Conservation (phyloP, 192 early-diverging fungal genomes). For the Podila verticillata region DNA sequence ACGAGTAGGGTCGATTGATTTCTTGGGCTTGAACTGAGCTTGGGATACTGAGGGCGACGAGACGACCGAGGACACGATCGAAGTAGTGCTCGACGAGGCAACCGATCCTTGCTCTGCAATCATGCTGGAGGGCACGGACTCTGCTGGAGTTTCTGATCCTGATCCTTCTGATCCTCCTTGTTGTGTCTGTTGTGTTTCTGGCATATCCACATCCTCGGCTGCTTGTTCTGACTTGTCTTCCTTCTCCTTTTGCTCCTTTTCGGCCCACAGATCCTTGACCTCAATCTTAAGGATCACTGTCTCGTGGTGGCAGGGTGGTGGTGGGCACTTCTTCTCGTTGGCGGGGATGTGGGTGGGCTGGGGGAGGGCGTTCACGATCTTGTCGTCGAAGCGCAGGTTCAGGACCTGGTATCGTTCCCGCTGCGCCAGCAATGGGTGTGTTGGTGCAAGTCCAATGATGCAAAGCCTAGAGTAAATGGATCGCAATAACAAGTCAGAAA, state of each 20-base stretch:
- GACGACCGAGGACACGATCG: not conserved
- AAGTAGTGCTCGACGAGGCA: too few relatives aligned
- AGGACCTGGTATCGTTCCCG: slow-evolving; percentile 28
- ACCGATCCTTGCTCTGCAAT: too few relatives aligned
- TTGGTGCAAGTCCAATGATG: slow-evolving; percentile 35
- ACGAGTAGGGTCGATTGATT: slow-evolving; percentile 29
- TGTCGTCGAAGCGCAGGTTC: slow-evolving; percentile 25
- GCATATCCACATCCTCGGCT: not conserved
- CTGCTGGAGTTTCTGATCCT: slow-evolving; percentile 4
- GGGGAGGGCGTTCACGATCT: slow-evolving; percentile 17
- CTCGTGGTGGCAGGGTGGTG: slow-evolving; percentile 28
- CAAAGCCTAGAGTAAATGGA: slow-evolving; percentile 11
- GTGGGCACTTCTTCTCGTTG: slow-evolving; percentile 35
- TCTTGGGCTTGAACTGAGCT: slow-evolving; percentile 3
- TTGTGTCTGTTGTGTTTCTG: not conserved
- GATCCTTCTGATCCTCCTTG: too few relatives aligned
- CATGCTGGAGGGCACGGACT: not conserved
- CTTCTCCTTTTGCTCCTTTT: not conserved
- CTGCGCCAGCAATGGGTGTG: slow-evolving; percentile 34
- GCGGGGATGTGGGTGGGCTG: slow-evolving; percentile 40
- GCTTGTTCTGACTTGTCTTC: not conserved
- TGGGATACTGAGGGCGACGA: not conserved
- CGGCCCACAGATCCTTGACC: slow-evolving; percentile 16
- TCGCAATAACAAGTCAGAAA: not conserved
- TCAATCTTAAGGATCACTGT: slow-evolving; percentile 49